Percentiles rank a stretch among this genome's conserved stretches.
Evolutionary conservation across 176 grass and related monocot genomes (phyloP).

Genomic region (Oryza punctata): DNA sequence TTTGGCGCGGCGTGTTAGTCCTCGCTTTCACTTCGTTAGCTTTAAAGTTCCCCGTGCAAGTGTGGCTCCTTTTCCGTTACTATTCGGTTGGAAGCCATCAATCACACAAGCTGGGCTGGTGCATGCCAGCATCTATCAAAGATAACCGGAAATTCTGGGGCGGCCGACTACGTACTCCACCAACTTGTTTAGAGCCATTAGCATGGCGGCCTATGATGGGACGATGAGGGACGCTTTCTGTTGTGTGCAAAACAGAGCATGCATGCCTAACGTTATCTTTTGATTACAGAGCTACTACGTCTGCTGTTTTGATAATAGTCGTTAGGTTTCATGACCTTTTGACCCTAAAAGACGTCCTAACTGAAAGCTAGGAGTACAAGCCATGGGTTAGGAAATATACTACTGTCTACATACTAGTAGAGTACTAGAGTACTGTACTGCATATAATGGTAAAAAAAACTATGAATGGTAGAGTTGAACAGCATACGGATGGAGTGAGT

Average conservation of each 20-base stretch:
- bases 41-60: neutral
- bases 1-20: neutral
- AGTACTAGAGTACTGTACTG: neutral
- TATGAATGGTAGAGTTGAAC: neutral
- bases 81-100: neutral
- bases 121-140: neutral
- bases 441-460: neutral
- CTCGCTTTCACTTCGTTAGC: neutral
- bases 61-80: neutral
- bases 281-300: constrained; percentile 6
- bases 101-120: neutral
- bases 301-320: neutral
- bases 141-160: neutral
- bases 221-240: neutral
- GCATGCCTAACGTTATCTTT: neutral
- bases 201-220: neutral
- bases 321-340: neutral
- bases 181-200: neutral
- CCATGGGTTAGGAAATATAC: neutral
- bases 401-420: neutral
- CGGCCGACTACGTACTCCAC: neutral
- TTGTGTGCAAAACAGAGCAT: neutral
- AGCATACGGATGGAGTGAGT: neutral
- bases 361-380: neutral
- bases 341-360: neutral